Evolutionary conservation across 2,329 filamentous ascomycete genomes (phyloP).

Genomic region (Fusarium sambucinum): DNA sequence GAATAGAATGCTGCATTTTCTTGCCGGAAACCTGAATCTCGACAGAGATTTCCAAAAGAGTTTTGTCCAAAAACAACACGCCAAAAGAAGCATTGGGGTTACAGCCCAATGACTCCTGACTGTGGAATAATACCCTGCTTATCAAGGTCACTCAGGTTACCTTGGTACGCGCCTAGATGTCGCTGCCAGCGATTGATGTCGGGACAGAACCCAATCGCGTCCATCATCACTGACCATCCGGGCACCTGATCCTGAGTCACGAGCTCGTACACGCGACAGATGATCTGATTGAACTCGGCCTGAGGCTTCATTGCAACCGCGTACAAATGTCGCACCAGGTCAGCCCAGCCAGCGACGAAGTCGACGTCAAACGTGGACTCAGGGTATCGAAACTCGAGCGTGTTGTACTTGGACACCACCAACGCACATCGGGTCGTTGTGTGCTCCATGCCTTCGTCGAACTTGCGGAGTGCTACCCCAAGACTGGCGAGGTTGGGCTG

Average conservation of each 20-base stretch:
- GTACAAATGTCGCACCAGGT: constrained; percentile 44
- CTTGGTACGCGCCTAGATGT: constrained; percentile 31
- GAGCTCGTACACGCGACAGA: constrained; percentile 44
- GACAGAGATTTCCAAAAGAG: neutral
- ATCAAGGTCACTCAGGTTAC: constrained; percentile 38
- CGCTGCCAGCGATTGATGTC: constrained; percentile 25
- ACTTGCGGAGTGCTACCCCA: constrained; percentile 37
- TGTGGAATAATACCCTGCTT: constrained; percentile 36
- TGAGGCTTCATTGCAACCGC: constrained; percentile 34
- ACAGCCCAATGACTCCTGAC: neutral
- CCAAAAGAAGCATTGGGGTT: neutral
- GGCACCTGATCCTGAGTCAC: constrained; percentile 36
- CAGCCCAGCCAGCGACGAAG: constrained; percentile 45
- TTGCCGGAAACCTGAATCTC: neutral
- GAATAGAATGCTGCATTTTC: neutral
- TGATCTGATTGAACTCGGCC: constrained; percentile 28
- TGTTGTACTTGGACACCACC: constrained; percentile 44
- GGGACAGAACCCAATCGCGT: constrained; percentile 32
- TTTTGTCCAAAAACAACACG: neutral
- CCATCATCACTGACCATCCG: constrained; percentile 39
- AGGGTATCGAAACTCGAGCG: constrained; percentile 49
- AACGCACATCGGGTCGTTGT: constrained; percentile 45
- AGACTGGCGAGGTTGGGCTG: constrained; percentile 20
- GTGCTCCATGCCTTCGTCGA: constrained; percentile 39
- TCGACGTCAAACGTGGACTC: constrained; percentile 45